These are phyloP conservation scores for Teunomyces atbi DNA, from an alignment of 805 yeast genomes.

Conservation along the genomic window DNA sequence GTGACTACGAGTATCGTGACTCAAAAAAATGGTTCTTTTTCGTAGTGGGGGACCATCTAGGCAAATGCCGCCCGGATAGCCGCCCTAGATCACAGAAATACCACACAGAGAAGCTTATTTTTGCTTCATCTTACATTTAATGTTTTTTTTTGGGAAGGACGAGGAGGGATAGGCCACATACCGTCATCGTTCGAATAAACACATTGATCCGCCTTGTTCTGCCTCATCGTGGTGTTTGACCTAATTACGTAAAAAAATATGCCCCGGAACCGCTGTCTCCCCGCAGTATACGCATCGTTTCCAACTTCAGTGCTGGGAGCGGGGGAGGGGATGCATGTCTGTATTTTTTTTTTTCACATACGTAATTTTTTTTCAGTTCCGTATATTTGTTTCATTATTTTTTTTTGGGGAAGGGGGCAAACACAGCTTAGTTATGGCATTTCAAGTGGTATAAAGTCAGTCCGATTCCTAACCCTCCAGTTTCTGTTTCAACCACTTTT, in stretches of 20 bases:
- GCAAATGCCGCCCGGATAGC: no score
- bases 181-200: not conserved
- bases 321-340: constrained; percentile 3
- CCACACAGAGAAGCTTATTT: not conserved
- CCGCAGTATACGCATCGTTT: not conserved
- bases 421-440: not conserved
- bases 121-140: not conserved
- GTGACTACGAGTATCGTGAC: constrained; percentile 3
- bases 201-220: not conserved
- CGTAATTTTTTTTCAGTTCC: not conserved
- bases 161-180: no score
- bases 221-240: not conserved
- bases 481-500: not conserved
- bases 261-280: constrained; percentile 1
- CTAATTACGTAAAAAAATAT: not conserved
- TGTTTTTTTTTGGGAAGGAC: not conserved
- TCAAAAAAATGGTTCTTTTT: no score
- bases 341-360: not conserved
- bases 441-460: not conserved
- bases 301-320: not conserved
- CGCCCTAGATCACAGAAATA: not conserved
- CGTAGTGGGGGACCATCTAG: no score
- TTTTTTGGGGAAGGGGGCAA: not conserved
- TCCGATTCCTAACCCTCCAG: no score
- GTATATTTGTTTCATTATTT: not conserved